These are phyloP conservation scores for Emergomyces pasteurianus DNA, from an alignment of 2,329 filamentous ascomycete species.

Conservation along the genomic window DNA sequence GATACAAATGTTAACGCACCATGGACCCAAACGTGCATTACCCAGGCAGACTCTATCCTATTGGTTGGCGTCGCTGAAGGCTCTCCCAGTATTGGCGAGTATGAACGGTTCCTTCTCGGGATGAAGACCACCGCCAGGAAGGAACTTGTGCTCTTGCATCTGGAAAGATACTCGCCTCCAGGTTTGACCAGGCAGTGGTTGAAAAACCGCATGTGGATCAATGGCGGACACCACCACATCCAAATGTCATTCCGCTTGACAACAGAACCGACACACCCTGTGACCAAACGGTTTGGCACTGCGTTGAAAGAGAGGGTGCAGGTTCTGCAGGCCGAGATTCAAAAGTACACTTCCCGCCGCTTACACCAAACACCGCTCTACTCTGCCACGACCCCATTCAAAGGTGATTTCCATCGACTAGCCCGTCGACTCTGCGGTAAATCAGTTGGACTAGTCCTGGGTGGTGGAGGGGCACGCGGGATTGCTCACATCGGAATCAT, in stretches of 20 bases:
- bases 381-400: conserved; percentile 81
- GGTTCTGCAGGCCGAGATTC: conserved; percentile 89
- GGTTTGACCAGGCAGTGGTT: conserved; percentile 84
- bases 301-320: conserved; percentile 88
- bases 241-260: conserved; percentile 83
- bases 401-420: conserved; percentile 90
- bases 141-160: conserved; percentile 77
- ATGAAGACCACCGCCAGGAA: conserved; percentile 97
- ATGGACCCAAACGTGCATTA: conserved; percentile 97
- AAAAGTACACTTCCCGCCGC: conserved; percentile 92
- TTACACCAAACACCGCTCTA: conserved; percentile 83
- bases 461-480: conserved; percentile 83
- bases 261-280: conserved; percentile 62
- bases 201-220: conserved; percentile 90
- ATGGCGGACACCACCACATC: conserved; percentile 92
- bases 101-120: conserved; percentile 87
- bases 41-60: conserved; percentile 90
- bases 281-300: conserved; percentile 66
- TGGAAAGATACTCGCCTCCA: conserved; percentile 73
- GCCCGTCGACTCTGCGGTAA: conserved; percentile 84
- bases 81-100: conserved; percentile 84
- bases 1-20: conserved; percentile 95
- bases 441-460: conserved; percentile 85
- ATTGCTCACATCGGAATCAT: conserved; percentile 92
- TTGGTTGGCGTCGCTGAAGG: conserved; percentile 84